A percentile compares a stretch with the other conserved stretches of the same genome.
Conservation (phyloP, 2,329 filamentous ascomycete species). For the Penicillium sp. region DNA sequence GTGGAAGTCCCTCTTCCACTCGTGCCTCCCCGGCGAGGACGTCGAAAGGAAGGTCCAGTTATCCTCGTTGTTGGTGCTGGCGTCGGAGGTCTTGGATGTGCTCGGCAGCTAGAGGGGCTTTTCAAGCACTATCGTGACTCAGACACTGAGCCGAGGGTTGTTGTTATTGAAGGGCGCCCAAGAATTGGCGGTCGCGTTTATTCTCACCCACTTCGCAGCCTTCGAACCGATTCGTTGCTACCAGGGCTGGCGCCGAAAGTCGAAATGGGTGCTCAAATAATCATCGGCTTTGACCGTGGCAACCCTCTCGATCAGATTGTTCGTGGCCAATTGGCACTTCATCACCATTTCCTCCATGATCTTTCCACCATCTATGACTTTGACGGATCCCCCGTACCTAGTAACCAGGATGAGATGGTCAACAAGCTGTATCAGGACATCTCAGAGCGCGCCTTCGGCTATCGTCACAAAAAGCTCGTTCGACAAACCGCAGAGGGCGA, state of each 20-base stretch:
- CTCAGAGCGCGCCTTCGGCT: conserved; percentile 82
- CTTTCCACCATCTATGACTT: conserved; percentile 82
- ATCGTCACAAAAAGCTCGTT: conserved; percentile 69
- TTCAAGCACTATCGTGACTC: conserved; percentile 71
- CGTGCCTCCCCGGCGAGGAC: conserved; percentile 34
- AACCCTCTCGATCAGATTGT: conserved; percentile 91
- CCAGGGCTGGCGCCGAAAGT: conserved; percentile 64
- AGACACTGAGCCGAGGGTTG: conserved; percentile 62
- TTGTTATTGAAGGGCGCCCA: conserved; percentile 79
- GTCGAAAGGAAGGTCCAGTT: conserved; percentile 56
- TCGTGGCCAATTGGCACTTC: conserved; percentile 79
- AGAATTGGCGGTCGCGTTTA: conserved; percentile 90
- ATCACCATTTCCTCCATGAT: conserved; percentile 74
- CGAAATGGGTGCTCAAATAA: conserved; percentile 97
- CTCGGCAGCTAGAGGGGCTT: conserved; percentile 81
- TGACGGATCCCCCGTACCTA: conserved; percentile 60
- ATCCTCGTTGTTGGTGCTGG: conserved; percentile 87
- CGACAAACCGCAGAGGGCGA: conserved; percentile 74
- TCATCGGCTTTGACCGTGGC: conserved; percentile 91
- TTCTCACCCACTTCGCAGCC: conserved; percentile 64
- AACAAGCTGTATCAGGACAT: conserved; percentile 95
- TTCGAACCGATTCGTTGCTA: conserved; percentile 49
- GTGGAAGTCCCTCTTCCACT: conserved; percentile 58
- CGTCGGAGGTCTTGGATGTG: conserved; percentile 88
- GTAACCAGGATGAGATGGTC: conserved; percentile 70